These are phyloP conservation scores for Fusarium coicis DNA, from an alignment of 2,329 filamentous ascomycete species.

Conservation along the genomic window DNA sequence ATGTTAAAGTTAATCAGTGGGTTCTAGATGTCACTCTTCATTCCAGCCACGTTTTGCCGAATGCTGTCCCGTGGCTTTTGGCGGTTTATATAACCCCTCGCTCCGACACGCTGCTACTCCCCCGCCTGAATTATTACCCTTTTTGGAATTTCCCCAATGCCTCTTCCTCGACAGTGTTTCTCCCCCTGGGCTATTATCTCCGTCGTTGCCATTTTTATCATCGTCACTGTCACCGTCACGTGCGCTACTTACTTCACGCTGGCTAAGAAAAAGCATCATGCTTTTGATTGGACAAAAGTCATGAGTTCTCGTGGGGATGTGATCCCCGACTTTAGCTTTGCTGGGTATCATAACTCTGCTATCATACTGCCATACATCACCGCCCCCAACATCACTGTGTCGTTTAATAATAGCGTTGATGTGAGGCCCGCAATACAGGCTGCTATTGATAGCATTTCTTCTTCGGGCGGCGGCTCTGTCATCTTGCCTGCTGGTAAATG, in stretches of 20 bases:
- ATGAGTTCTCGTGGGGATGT: conserved; percentile 18
- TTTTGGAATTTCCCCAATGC: neutral
- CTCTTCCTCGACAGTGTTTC: conserved; percentile 19
- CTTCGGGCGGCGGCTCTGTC: conserved; percentile 27
- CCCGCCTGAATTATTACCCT: neutral
- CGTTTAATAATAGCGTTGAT: neutral
- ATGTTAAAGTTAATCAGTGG: neutral
- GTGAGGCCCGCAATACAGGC: conserved; percentile 19
- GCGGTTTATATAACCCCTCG: neutral
- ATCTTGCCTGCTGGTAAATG: conserved; percentile 18
- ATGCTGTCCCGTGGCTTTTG: neutral
- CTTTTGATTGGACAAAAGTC: conserved; percentile 28
- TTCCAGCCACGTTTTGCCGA: neutral
- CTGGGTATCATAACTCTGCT: conserved; percentile 34
- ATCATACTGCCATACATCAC: conserved; percentile 5
- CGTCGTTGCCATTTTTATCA: neutral
- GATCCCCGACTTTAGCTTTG: conserved; percentile 38
- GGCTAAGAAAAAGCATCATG: neutral
- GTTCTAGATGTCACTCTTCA: neutral
- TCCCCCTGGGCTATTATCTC: conserved; percentile 1
- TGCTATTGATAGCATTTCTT: conserved; percentile 21
- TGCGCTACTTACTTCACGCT: conserved; percentile 20
- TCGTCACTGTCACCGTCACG: neutral
- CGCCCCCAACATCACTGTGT: neutral
- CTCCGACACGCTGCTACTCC: neutral